These are phyloP conservation scores for Arabidopsis thaliana DNA, from an alignment of 345 rosid species.

Conservation along the genomic window DNA sequence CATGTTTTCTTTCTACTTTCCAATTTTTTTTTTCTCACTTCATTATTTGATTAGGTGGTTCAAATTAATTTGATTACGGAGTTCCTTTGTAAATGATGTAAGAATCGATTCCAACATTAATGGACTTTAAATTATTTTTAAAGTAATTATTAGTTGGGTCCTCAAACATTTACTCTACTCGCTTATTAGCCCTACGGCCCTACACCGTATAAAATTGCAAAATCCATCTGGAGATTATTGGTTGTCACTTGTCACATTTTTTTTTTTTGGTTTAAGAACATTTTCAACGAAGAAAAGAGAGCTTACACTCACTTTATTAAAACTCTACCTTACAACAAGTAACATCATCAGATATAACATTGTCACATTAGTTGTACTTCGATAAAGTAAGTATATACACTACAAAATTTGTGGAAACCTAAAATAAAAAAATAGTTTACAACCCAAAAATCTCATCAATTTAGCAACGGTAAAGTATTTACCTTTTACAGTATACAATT, in stretches of 20 bases:
- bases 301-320: slow-evolving; percentile 29
- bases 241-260: neutral
- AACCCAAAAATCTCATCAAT: slow-evolving; percentile 4
- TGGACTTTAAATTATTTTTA: neutral
- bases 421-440: neutral
- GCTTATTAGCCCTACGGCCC: neutral
- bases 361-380: slow-evolving; percentile 5
- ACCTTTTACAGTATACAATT: slow-evolving; percentile 34
- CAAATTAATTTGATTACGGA: too few species aligned
- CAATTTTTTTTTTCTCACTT: too few species aligned
- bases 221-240: neutral
- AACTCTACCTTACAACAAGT: slow-evolving; percentile 21
- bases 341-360: neutral
- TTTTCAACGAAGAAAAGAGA: slow-evolving; percentile 18
- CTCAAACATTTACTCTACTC: neutral
- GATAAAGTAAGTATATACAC: neutral
- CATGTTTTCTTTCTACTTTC: too few species aligned
- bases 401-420: slow-evolving; percentile 1
- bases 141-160: neutral
- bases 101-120: neutral
- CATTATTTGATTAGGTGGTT: too few species aligned
- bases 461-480: slow-evolving; percentile 2
- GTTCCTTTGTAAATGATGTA: too few species aligned
- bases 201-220: neutral
- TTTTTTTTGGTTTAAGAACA: neutral